Evolutionary conservation across 306 rosid species (phyloP), one percentile per base, ranked within the genome.

Genomic region (Cicer yamashitae): DNA sequence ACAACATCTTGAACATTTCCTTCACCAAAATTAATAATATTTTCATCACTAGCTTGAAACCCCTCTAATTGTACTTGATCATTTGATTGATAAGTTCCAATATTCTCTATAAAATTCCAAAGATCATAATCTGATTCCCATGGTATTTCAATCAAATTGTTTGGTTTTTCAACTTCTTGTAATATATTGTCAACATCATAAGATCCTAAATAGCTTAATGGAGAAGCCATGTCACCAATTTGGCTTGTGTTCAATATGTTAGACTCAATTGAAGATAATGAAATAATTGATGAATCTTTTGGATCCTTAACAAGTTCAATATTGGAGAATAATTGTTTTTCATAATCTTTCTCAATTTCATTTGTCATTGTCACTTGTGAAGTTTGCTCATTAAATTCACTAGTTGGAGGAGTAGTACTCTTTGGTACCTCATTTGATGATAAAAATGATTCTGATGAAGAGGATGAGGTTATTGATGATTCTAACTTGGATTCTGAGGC

Each of bases 51-150:
- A 30, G 5, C 37, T 30, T 30, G 37, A 30, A 30, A 30, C 37
- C 37, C 51, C 20, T 17, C 72, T 11, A 38, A 17, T 71, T 87
- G 88, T 41, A 66, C 67, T 46, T 76, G 37, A 30, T 30, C 71
- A 66, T 75, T 83, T 51, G 85, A 67, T 43, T 76, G 69, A 12
- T 63, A 45, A 7, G 84, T 10, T 30, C 40, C 82, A 20, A 84
- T 48, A 70, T 67, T 84, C 38, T 87, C 96, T 10, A 94, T 60
- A 75, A 86, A 51, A 78, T 82, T 70, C 98, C 97, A 94, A 77
- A 94, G 87, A 9, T 85, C 92, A 64, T 30, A n/a, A 68, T 89
- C 96, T 18, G 79, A 41, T 67, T 83, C 93, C 60, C 85, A 82
- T 12, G 91, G 91, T 58, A 84, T 63, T 25, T 77, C 82, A 51